A percentile compares a stretch with the other conserved stretches of the same genome.
Evolutionary conservation across 768 basidiomycete genomes (phyloP).

Genomic region (Boletus insuetus): DNA sequence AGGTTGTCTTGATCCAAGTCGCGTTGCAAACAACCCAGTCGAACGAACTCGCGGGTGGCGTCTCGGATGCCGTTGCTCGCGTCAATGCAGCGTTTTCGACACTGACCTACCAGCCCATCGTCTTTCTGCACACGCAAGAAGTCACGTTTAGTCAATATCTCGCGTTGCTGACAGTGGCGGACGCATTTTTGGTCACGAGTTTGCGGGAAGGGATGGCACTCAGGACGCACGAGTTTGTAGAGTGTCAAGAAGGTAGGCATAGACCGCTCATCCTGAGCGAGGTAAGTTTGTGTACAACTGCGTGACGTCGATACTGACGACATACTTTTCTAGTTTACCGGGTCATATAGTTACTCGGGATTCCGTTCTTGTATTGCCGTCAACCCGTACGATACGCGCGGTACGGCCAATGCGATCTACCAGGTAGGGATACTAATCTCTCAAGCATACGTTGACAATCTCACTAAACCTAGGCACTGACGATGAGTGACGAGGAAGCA

Average conservation of each 20-base stretch:
- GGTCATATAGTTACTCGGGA: constrained; percentile 81
- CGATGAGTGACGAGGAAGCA: constrained; percentile 75
- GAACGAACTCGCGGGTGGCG: constrained; percentile 70
- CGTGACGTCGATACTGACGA: not conserved
- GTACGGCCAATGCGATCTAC: constrained; percentile 79
- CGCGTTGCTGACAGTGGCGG: constrained; percentile 75
- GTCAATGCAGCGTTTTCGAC: constrained; percentile 84
- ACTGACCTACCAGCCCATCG: constrained; percentile 83
- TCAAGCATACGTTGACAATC: not conserved
- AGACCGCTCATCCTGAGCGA: constrained; percentile 79
- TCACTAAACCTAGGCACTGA: constrained; percentile 48
- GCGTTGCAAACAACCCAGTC: constrained; percentile 79
- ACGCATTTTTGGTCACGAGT: constrained; percentile 82
- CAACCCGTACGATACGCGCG: constrained; percentile 83
- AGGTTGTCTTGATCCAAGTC: constrained; percentile 84
- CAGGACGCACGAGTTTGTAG: constrained; percentile 76
- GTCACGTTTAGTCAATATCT: constrained; percentile 85
- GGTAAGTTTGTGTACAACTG: constrained; percentile 36
- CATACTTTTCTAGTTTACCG: constrained; percentile 59
- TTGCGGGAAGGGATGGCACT: constrained; percentile 88
- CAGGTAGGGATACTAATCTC: constrained; percentile 29
- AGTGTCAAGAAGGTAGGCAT: constrained; percentile 70
- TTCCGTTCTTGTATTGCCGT: constrained; percentile 84
- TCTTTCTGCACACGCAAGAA: constrained; percentile 83
- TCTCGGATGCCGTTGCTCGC: constrained; percentile 68